Evolutionary conservation across 1,284 basidiomycete species (phyloP), one percentile per base, ranked within the genome.

Genomic region (Leccinum proximum): DNA sequence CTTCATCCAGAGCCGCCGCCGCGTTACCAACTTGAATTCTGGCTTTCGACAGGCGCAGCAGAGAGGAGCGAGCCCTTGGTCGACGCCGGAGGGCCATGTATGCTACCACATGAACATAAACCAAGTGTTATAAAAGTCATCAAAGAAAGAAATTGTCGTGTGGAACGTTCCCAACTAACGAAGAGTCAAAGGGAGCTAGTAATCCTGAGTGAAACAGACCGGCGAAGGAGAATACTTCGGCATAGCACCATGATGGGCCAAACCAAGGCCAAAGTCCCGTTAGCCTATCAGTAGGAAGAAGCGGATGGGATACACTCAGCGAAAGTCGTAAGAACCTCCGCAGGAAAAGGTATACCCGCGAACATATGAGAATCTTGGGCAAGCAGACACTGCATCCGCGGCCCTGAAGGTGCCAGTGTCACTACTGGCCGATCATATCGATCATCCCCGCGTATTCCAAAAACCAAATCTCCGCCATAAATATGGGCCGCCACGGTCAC

Each of bases 381-480:
- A 22, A 6, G 16, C 8, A 3, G n/a, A 48, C 10, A 11, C 60
- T 61, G 18, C 16, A 61, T 61, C 18, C 22, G 57, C 33, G 38
- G 60, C 13, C n/a, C 26, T 35, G 42, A 62, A 5, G 14, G 30
- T 13, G 60, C 61, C 59, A 40, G 22, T 26, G 22, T 26, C 38
- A 22, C 35, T 38, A 60, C 59, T 18, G 30, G 48, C 35, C n/a
- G 10, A 54, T 16, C 45, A 35, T 22, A 48, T n/a, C n/a, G n/a
- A 48, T 48, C 2, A 56, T n/a, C 50, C 16, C 22, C n/a, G 11
- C 22, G 33, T 42, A 13, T 14, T 2, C 45, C 63, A n/a, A 33
- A 38, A 38, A 37, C 6, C 16, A 13, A 53, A 65, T 57, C 66
- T 37, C 50, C 53, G 37, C 22, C 62, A 40, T 30, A 42, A 62